Evolutionary conservation across 2,329 filamentous ascomycete genomes (phyloP).

Genomic region (Colletotrichum sublineola): DNA sequence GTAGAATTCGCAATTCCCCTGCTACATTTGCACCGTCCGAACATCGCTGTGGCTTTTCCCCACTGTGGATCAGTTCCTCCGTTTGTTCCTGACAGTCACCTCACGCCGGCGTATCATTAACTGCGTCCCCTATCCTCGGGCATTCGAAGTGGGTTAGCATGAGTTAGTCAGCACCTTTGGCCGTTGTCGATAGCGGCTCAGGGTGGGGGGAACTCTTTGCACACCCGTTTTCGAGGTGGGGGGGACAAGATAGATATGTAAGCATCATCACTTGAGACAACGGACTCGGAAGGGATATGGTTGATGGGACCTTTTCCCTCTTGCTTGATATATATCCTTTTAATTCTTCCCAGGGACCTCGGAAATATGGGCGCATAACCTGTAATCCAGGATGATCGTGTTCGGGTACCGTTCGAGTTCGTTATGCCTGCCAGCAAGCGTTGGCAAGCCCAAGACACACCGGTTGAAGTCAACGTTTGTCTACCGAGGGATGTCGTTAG

Average conservation of each 20-base stretch:
- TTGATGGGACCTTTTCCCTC: not conserved
- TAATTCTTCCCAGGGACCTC: not conserved
- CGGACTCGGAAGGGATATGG: not conserved
- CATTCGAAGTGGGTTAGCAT: not conserved
- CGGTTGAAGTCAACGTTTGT: not conserved
- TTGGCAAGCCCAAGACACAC: constrained; percentile 17
- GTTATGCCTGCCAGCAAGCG: not conserved
- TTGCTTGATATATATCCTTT: not conserved
- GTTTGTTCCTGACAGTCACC: not conserved
- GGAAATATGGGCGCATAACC: not conserved
- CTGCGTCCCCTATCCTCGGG: not conserved
- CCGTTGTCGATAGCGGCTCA: not conserved
- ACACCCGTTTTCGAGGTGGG: not conserved
- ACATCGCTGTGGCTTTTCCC: not conserved
- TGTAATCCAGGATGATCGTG: not conserved
- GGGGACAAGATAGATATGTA: not conserved
- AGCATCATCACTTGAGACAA: constrained; percentile 15
- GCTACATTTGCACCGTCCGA: not conserved
- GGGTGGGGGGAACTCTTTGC: not conserved
- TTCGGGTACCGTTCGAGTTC: not conserved
- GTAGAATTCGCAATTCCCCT: not conserved
- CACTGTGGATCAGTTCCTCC: not conserved
- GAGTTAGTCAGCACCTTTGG: not conserved
- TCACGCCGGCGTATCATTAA: not conserved
- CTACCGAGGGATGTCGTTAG: not conserved